Evolutionary conservation across 2,329 filamentous ascomycete species (phyloP).

Genomic region (Fusarium phyllophilum): DNA sequence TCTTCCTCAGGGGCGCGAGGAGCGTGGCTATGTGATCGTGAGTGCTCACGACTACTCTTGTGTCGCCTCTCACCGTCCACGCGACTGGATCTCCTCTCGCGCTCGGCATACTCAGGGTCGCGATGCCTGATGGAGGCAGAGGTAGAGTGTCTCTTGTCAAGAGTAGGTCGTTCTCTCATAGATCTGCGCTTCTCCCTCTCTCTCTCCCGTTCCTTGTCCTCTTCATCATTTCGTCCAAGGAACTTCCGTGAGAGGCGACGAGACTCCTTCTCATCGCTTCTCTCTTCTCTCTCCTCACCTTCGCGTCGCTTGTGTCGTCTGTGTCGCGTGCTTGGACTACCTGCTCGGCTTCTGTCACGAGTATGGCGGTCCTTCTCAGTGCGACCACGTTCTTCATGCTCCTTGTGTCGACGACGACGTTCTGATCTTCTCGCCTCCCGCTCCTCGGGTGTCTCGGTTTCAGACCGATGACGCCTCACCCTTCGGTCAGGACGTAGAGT

Average conservation of each 20-base stretch:
- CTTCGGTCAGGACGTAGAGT: conserved; percentile 14
- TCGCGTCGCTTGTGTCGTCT: conserved; percentile 18
- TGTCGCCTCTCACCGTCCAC: background rate
- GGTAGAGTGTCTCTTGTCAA: conserved; percentile 19
- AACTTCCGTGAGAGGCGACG: conserved; percentile 13
- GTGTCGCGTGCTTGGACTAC: conserved; percentile 9
- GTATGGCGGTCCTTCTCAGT: conserved; percentile 5
- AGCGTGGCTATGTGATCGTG: conserved; percentile 1
- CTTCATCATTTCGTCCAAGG: conserved; percentile 2
- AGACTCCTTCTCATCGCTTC: conserved; percentile 15
- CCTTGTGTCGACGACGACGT: conserved; percentile 20
- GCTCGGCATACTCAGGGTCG: background rate
- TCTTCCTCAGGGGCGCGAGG: background rate
- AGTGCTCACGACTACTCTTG: conserved; percentile 14
- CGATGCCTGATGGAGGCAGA: conserved; percentile 18
- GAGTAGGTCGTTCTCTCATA: conserved; percentile 7
- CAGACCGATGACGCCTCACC: conserved; percentile 7
- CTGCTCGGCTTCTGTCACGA: conserved; percentile 17
- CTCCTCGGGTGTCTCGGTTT: conserved; percentile 10
- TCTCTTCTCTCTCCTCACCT: conserved; percentile 1
- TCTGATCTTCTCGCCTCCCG: conserved; percentile 21
- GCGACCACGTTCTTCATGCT: conserved; percentile 17
- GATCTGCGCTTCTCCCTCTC: conserved; percentile 7
- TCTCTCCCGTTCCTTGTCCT: background rate
- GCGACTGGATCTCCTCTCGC: background rate